phyloP scores from a whole-genome alignment of 2,329 filamentous ascomycete genomes.

The Nectriaceae sp. region DNA sequence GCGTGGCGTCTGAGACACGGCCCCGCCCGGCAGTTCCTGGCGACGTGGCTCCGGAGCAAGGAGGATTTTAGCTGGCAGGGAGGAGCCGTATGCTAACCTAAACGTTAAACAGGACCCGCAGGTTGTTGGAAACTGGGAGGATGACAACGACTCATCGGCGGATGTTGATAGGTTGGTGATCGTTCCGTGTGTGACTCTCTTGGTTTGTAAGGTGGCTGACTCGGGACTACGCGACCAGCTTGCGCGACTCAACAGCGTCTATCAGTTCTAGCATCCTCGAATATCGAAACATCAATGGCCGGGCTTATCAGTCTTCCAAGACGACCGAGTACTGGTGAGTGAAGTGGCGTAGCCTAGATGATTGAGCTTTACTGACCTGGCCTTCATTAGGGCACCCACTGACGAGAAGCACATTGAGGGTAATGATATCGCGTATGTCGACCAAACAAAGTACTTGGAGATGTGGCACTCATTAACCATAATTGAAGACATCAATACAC shows the following conservation, averaged over 20 bases:
- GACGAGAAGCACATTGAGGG: slow-evolving; percentile 18
- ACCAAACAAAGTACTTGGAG: too few relatives aligned
- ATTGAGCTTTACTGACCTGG: too few relatives aligned
- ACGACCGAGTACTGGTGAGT: slow-evolving; percentile 31
- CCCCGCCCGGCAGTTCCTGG: too few relatives aligned
- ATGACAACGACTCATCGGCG: slow-evolving; percentile 4
- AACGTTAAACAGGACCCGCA: slow-evolving; percentile 7
- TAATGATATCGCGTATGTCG: slow-evolving; percentile 14
- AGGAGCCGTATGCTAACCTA: background rate
- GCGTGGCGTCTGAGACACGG: too few relatives aligned
- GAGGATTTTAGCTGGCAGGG: too few relatives aligned
- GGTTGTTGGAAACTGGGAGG: slow-evolving; percentile 12
- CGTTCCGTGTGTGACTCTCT: background rate
- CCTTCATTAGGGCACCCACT: slow-evolving; percentile 13
- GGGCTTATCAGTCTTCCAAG: slow-evolving; percentile 25
- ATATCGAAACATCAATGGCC: slow-evolving; percentile 30
- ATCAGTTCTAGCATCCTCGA: slow-evolving; percentile 23
- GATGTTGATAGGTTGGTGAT: slow-evolving; percentile 8
- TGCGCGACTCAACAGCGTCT: slow-evolving; percentile 14
- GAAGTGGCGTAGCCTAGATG: accelerated
- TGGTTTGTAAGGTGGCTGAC: background rate
- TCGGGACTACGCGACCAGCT: background rate
- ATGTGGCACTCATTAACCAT: too few relatives aligned
- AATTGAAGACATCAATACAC: too few relatives aligned
- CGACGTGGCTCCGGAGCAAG: too few relatives aligned